Evolutionary conservation across 768 basidiomycete genomes (phyloP).

Genomic region (Rossbeevera mucosa): DNA sequence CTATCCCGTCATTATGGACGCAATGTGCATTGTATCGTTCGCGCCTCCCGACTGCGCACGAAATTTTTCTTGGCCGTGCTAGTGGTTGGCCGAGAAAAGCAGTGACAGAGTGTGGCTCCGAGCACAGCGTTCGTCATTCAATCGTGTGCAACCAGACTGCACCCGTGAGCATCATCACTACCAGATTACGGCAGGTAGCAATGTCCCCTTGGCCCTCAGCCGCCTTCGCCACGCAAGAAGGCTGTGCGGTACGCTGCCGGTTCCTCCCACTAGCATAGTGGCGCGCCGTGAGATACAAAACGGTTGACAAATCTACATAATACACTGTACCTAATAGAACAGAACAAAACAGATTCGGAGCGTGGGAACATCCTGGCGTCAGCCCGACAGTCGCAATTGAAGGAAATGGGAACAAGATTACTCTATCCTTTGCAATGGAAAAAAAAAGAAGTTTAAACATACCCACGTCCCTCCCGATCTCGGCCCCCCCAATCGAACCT

Average conservation of each 20-base stretch:
- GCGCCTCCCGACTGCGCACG: slow-evolving; percentile 11
- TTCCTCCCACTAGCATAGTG: neutral
- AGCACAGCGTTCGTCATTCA: too few species aligned
- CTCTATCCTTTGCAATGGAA: neutral
- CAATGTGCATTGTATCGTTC: neutral
- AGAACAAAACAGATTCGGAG: neutral
- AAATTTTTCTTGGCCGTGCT: neutral
- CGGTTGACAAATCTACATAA: neutral
- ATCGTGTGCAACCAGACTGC: too few species aligned
- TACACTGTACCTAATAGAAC: neutral
- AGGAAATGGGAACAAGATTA: neutral
- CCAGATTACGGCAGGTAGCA: slow-evolving; percentile 15
- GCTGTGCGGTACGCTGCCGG: slow-evolving; percentile 11
- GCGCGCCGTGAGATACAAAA: neutral
- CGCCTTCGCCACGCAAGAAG: neutral
- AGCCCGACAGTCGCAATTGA: neutral
- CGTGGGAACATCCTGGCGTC: neutral
- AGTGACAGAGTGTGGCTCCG: too few species aligned
- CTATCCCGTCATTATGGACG: neutral
- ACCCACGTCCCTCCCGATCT: neutral
- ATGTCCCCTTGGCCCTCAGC: neutral
- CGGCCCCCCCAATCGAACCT: neutral
- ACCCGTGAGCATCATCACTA: neutral
- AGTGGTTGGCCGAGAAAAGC: too few species aligned
- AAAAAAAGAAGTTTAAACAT: neutral